Evolutionary conservation across 148 eudicot genomes (phyloP).

Genomic region (Chenopodium suecicum): DNA sequence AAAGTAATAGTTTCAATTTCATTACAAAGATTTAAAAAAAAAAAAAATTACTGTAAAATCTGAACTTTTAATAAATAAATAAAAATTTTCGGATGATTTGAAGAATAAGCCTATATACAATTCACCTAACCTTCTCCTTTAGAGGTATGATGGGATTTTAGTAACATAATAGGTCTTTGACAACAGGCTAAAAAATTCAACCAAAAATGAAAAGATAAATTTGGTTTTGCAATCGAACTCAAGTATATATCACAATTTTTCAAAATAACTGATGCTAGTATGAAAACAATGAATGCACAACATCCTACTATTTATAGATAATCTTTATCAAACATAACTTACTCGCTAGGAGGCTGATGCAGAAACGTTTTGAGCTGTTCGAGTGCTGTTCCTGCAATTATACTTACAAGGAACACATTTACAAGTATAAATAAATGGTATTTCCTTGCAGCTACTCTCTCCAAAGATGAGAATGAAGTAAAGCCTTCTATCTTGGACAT

Average conservation of each 20-base stretch:
- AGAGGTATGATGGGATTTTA: not conserved
- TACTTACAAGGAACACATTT: slow-evolving; percentile 63
- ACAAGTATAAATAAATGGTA: slow-evolving; percentile 57
- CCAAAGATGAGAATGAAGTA: slow-evolving; percentile 46
- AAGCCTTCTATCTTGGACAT: slow-evolving; percentile 66
- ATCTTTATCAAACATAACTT: slow-evolving; percentile 22
- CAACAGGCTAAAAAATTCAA: not conserved
- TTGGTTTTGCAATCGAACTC: not conserved
- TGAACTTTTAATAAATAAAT: too few species aligned
- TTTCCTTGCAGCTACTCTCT: slow-evolving; percentile 55
- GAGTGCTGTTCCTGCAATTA: slow-evolving; percentile 58
- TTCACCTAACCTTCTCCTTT: too few species aligned
- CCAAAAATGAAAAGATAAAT: not conserved
- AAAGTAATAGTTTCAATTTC: too few species aligned
- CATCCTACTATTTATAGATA: not conserved
- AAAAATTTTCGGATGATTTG: too few species aligned
- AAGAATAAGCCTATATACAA: too few species aligned
- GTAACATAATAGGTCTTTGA: not conserved
- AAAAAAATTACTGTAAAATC: too few species aligned
- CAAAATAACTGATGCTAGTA: not conserved
- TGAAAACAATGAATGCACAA: not conserved
- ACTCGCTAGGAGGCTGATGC: slow-evolving; percentile 56
- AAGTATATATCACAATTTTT: too few species aligned
- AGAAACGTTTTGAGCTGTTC: slow-evolving; percentile 48
- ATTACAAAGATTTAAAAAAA: too few species aligned